Base-by-base conservation (phyloP, 805 yeast species). In the Yamadazyma tumulicola region DNA sequence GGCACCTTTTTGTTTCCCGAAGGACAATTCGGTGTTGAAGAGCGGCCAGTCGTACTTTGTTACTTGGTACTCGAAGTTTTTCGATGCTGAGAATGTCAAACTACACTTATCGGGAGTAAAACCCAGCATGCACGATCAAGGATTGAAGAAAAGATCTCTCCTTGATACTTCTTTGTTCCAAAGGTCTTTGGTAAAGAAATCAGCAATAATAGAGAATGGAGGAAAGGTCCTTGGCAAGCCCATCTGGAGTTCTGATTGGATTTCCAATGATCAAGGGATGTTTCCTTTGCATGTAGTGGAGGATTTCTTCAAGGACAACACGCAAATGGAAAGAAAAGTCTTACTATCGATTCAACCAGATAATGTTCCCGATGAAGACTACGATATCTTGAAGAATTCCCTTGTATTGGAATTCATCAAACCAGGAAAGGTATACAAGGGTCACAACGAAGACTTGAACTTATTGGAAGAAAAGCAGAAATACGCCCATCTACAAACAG, bases 1-100 rank as follows among this genome's bases (percentile, higher is more conserved):
- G 25, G 93, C 68, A 33, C 96, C 96, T n/a, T 85, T 86, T 57
- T 87, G 96, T 57, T 74, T 85, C 14, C 96, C 96, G 9, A 67
- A 64, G 21, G 89, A 83, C 48, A 72, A 77, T 39, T 48, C 69
- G 9, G 68, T 63, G 25, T 66, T 84, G 60, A 71, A 73, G 43
- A 56, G 74, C 39, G 95, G 73, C 20, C 60, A 70, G 35, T 75
- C 85, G 0, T 83, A 85, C 48, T 87, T 88, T 50, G 58, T 85
- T 34, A 79, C 91, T 7, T 87, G 96, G 96, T 87, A 67, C 59
- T 71, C 91, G 2, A 68, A 72, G 31, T 81, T 64, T 54, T 87
- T 85, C 49, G 72, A 64, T 3, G 83, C 75, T 16, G 64, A 74
- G 30, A 73, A 76, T 18, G 88, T 85, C 7, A 75, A 75, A 47